Percentiles rank a stretch among this genome's conserved stretches.
Conservation (phyloP, 2,329 filamentous ascomycete genomes). For the Botrytis aclada region DNA sequence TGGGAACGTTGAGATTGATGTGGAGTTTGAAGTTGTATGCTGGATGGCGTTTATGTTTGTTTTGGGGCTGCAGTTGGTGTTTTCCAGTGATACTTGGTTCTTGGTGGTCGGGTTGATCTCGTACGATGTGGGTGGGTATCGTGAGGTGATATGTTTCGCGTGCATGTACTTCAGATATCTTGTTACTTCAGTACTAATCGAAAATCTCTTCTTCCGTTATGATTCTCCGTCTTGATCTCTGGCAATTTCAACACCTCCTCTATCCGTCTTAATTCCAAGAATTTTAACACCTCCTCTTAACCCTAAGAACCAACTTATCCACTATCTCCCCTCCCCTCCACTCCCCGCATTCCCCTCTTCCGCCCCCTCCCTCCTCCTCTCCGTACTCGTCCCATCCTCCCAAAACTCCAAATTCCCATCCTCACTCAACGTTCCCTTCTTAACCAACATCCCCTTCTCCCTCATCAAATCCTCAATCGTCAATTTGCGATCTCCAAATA, state of each 20-base stretch:
- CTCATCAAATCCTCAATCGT: constrained; percentile 76
- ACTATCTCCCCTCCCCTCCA: not conserved
- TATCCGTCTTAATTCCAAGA: not conserved
- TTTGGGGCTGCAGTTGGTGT: not conserved
- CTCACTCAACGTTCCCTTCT: constrained; percentile 66
- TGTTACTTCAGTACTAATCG: not conserved
- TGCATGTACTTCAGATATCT: not conserved
- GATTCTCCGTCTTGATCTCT: fast-evolving
- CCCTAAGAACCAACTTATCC: not conserved
- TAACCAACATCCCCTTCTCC: constrained; percentile 71
- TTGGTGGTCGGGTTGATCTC: not conserved
- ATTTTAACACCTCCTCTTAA: not conserved
- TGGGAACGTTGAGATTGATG: not conserved
- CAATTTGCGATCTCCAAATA: constrained; percentile 68
- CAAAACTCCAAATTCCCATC: constrained; percentile 93
- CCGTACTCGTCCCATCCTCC: constrained; percentile 54
- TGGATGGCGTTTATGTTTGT: not conserved
- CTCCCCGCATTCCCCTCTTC: not conserved
- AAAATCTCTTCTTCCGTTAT: not conserved
- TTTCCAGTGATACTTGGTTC: not conserved
- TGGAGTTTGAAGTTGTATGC: not conserved
- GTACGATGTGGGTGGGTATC: not conserved
- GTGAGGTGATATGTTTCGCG: not conserved
- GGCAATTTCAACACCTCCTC: not conserved
- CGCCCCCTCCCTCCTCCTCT: constrained; percentile 20